Percentiles rank a stretch among this genome's conserved stretches.
These are phyloP conservation scores for Viola odorata DNA, from an alignment of 345 rosid species.

Conservation along the genomic window DNA sequence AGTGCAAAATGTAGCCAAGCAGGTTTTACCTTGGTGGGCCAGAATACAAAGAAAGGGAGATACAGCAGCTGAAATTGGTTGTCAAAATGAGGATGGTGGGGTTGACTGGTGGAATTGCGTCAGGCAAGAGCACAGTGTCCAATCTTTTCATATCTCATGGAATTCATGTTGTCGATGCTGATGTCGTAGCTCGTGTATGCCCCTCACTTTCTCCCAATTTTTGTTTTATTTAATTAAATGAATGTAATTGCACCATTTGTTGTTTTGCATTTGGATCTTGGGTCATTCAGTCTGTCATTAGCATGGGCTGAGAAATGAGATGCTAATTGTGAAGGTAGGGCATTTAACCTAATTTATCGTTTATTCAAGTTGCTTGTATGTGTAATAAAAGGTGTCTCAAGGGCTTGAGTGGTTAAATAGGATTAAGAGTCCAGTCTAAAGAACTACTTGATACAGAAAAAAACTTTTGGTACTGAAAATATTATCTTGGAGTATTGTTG, in stretches of 20 bases:
- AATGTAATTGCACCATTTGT: not conserved
- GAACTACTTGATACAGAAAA: no score
- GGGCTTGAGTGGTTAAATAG: no score
- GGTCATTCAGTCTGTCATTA: not conserved
- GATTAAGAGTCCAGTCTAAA: no score
- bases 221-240: not conserved
- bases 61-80: no score
- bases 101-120: conserved; percentile 84
- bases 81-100: conserved; percentile 69
- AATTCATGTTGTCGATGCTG: conserved; percentile 78
- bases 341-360: no score
- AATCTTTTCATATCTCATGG: conserved; percentile 65
- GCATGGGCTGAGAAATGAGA: not conserved
- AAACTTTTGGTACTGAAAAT: no score
- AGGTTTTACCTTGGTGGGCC: no score
- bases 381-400: no score
- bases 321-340: not conserved
- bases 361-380: no score
- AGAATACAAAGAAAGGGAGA: no score
- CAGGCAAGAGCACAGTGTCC: conserved; percentile 88
- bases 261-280: not conserved
- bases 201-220: not conserved
- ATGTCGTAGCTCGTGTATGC: conserved; percentile 66
- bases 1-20: no score
- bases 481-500: no score